Evolutionary conservation across 306 rosid genomes (phyloP).

Genomic region (Leucaena leucocephala): DNA sequence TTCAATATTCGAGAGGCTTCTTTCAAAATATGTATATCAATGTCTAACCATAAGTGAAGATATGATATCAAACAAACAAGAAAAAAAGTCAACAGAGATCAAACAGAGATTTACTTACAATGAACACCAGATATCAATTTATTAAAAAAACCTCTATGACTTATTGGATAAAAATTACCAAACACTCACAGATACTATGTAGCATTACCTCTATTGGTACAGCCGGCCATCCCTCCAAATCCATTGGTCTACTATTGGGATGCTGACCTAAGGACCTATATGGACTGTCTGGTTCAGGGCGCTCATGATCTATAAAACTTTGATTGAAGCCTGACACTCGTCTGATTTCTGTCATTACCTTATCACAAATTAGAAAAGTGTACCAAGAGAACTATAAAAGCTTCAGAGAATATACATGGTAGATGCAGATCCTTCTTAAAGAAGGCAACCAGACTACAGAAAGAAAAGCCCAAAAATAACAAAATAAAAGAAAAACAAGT

Average conservation of each 20-base stretch:
- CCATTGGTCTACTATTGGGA: slow-evolving; percentile 65
- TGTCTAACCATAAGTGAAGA: not conserved
- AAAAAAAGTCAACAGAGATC: not conserved
- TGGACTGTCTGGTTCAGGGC: slow-evolving; percentile 73
- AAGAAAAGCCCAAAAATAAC: slow-evolving; percentile 4
- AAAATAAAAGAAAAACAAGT: not conserved
- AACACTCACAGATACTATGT: not conserved
- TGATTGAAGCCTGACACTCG: slow-evolving; percentile 63
- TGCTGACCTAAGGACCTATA: slow-evolving; percentile 61
- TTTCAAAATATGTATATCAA: not conserved
- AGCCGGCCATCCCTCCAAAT: slow-evolving; percentile 77
- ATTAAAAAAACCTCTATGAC: not conserved
- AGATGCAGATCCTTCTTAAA: slow-evolving; percentile 5
- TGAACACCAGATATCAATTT: not conserved
- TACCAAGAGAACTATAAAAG: slow-evolving; percentile 6
- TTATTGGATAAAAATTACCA: not conserved
- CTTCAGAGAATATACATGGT: slow-evolving; percentile 19
- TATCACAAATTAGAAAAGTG: slow-evolving; percentile 13
- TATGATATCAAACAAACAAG: not conserved
- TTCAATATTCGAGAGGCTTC: too few species aligned
- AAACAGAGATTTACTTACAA: not conserved
- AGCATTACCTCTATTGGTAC: slow-evolving; percentile 66
- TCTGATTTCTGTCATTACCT: slow-evolving; percentile 67
- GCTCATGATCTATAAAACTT: slow-evolving; percentile 64
- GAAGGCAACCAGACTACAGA: slow-evolving; percentile 7